Evolutionary conservation across 495 filamentous ascomycete genomes (phyloP).

Genomic region (Penicillium dipodomyicola): DNA sequence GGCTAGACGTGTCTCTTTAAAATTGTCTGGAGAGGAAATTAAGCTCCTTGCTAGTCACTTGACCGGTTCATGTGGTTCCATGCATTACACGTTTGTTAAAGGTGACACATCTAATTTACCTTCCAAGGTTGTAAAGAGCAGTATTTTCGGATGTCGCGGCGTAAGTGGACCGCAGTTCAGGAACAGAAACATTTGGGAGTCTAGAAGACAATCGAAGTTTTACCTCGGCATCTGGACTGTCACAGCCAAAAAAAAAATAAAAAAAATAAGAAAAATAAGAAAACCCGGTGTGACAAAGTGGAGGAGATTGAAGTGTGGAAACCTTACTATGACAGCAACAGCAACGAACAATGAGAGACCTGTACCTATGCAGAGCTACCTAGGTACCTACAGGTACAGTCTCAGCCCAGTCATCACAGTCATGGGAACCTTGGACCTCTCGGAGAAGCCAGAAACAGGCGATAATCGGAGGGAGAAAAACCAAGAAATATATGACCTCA

Average conservation of each 20-base stretch:
- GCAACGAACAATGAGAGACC: not conserved
- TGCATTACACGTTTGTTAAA: not conserved
- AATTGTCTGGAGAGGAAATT: not conserved
- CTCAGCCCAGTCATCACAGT: conserved; percentile 1
- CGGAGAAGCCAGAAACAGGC: not conserved
- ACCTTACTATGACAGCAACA: conserved; percentile 14
- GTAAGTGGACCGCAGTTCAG: not conserved
- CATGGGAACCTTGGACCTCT: not conserved
- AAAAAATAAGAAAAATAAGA: too few species aligned
- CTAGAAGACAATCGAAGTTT: conserved; percentile 1
- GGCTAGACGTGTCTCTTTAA: not conserved
- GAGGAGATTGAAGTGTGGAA: not conserved
- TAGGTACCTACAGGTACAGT: conserved; percentile 1
- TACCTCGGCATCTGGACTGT: conserved; percentile 6
- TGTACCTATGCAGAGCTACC: not conserved
- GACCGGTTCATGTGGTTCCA: conserved; percentile 19
- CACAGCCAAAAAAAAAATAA: not conserved
- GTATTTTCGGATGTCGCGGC: conserved; percentile 1
- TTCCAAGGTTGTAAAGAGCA: too few species aligned
- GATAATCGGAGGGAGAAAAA: conserved; percentile 3
- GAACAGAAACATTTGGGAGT: not conserved
- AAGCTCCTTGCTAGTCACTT: conserved; percentile 22
- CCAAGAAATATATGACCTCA: conserved; percentile 10
- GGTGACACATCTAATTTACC: too few species aligned
- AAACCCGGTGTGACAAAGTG: conserved; percentile 4